Base-by-base conservation (phyloP, 768 basidiomycete genomes). In the Lentinula guzmanii region DNA sequence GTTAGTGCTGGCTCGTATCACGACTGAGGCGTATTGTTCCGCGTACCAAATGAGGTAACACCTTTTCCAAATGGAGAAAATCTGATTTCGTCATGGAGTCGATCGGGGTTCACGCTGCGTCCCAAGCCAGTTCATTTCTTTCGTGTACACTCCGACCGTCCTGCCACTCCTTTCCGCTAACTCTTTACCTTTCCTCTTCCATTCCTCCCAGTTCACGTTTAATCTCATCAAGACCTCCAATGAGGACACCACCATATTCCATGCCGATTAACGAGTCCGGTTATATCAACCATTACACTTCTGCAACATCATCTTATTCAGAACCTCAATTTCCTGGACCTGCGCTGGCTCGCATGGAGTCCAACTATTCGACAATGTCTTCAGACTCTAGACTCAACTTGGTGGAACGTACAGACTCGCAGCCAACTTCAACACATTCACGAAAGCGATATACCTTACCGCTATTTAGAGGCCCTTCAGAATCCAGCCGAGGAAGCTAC, bases 281-380 rank as follows among this genome's bases (percentile, higher is more conserved):
- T 18, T 24, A 21, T 37, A 42, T 31, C 48, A 37, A 56, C 11
- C 24, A 56, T n/a, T 52, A 59, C 33, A 34, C 58, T 35, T 59
- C 58, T 59, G 35, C 58, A 34, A 41, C 46, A n/a, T 37, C 45
- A 33, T 51, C 45, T 18, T 33, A 45, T 16, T 35, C 58, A 35
- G 34, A 50, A 37, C 58, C 58, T 59, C 58, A 59, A 48, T 34
- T 51, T n/a, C 58, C 58, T 33, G 58, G 58, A 35, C 58, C 46
- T 35, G 59, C 59, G 59, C 51, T 60, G 59, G 50, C 59, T 52
- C 59, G 59, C 48, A 39, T 60, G 35, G 58, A 60, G 13, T 34
- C 58, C 5, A 60, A 60, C 39, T 52, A 37, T 48, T 60, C 59
- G 15, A 52, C 59, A n/a, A 60, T 52, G 35, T 60, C 51, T 15